A percentile compares a stretch with the other conserved stretches of the same genome.
phyloP scores from a whole-genome alignment of 305 asterid genomes.

The Fraxinus nigra region DNA sequence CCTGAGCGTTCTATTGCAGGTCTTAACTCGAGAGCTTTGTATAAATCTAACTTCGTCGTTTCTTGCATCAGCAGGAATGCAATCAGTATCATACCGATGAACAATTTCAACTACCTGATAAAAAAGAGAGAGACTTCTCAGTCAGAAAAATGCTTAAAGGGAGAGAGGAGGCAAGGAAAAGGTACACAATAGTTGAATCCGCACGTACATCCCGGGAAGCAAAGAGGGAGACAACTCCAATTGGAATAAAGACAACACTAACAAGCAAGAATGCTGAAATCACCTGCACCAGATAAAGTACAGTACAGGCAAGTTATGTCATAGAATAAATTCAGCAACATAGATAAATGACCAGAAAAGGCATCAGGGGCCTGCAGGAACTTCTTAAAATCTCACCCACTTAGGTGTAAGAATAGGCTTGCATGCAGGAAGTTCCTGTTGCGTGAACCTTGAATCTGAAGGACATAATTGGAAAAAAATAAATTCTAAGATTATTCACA shows the following conservation, averaged over 20 bases:
- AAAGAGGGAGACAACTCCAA: slow-evolving; percentile 76
- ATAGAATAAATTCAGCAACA: neutral
- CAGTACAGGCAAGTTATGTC: slow-evolving; percentile 11
- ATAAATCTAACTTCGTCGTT: slow-evolving; percentile 59
- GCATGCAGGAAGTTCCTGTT: slow-evolving; percentile 10
- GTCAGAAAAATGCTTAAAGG: slow-evolving; percentile 23
- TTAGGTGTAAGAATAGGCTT: slow-evolving; percentile 6
- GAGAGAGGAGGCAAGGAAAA: neutral
- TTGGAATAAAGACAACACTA: slow-evolving; percentile 70
- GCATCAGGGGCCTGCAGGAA: neutral
- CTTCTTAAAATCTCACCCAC: neutral
- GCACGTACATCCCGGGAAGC: slow-evolving; percentile 77
- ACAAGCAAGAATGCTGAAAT: slow-evolving; percentile 81
- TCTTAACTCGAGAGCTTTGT: slow-evolving; percentile 48
- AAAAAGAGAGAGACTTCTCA: slow-evolving; percentile 16
- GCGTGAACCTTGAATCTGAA: slow-evolving; percentile 4
- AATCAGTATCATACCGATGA: slow-evolving; percentile 68
- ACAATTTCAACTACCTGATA: slow-evolving; percentile 84
- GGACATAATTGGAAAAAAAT: neutral
- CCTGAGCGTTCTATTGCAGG: slow-evolving; percentile 52
- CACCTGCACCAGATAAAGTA: slow-evolving; percentile 49
- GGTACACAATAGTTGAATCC: neutral
- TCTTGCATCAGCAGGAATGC: slow-evolving; percentile 51
- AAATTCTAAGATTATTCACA: neutral
- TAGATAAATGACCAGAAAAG: neutral